Percentiles rank a stretch among this genome's conserved stretches.
Evolutionary conservation across 208 protist genomes (phyloP).

Genomic region (Leishmania tarentolae): DNA sequence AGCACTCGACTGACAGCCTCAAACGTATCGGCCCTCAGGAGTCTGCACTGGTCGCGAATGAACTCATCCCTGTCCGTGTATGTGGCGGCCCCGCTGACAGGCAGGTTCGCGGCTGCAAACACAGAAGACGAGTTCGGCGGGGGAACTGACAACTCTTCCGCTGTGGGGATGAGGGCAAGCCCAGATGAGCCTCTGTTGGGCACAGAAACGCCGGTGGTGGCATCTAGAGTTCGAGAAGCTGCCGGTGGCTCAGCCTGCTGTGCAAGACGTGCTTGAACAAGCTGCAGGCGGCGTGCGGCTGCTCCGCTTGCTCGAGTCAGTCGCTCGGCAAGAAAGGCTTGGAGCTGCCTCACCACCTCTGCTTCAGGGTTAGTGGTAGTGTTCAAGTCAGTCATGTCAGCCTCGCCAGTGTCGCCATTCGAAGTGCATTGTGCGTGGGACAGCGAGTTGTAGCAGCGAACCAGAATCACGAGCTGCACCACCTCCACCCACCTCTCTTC

Average conservation of each 20-base stretch:
- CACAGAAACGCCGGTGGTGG: neutral
- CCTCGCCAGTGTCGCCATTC: neutral
- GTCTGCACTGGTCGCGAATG: constrained; percentile 70
- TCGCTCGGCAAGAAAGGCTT: constrained; percentile 17
- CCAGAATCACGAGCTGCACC: constrained; percentile 66
- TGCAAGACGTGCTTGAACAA: constrained; percentile 12
- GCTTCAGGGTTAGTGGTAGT: neutral
- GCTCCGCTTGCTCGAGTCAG: constrained; percentile 2
- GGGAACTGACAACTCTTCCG: constrained; percentile 57
- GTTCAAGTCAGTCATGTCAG: neutral
- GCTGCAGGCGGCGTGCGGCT: constrained; percentile 23
- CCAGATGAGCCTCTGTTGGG: neutral
- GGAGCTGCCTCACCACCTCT: constrained; percentile 25
- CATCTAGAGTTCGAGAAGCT: neutral
- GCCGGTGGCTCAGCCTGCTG: neutral
- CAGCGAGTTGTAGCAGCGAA: constrained; percentile 42
- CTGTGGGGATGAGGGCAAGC: constrained; percentile 58
- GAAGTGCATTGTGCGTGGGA: neutral
- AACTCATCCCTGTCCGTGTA: constrained; percentile 64
- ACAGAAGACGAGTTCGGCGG: constrained; percentile 57
- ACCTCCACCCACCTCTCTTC: constrained; percentile 69
- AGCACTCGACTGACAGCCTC: constrained; percentile 70
- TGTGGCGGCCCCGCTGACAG: constrained; percentile 48
- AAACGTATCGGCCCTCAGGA: constrained; percentile 90
- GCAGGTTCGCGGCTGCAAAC: constrained; percentile 71